These are phyloP conservation scores for Aureobasidium vineae DNA, from an alignment of 2,329 filamentous ascomycete genomes.

Conservation along the genomic window DNA sequence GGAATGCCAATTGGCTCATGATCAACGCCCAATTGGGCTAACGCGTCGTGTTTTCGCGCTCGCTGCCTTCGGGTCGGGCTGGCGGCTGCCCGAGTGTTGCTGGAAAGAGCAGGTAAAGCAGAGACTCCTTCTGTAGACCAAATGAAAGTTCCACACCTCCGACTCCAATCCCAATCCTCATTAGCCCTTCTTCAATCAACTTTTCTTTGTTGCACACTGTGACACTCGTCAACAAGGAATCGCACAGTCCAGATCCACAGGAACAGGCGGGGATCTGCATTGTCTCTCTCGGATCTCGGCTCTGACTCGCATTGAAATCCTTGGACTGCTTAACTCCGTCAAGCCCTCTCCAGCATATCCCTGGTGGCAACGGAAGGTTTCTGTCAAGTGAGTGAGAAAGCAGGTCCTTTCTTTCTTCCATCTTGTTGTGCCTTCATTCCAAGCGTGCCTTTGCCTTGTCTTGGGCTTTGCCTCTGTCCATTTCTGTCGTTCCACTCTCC, in stretches of 20 bases:
- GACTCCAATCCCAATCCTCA: background rate
- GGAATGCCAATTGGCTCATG: background rate
- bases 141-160: background rate
- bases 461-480: background rate
- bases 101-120: background rate
- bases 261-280: constrained; percentile 18
- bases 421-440: constrained; percentile 10
- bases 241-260: constrained; percentile 9
- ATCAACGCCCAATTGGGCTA: background rate
- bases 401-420: constrained; percentile 9
- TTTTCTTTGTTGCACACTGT: constrained; percentile 18
- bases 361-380: constrained; percentile 7
- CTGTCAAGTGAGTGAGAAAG: constrained; percentile 9
- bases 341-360: background rate
- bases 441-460: background rate
- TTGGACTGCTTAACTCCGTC: background rate
- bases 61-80: constrained; percentile 2
- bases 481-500: background rate
- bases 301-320: constrained; percentile 5
- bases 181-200: background rate
- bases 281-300: constrained; percentile 21
- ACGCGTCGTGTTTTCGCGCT: constrained; percentile 2
- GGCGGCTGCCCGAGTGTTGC: background rate
- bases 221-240: constrained; percentile 13
- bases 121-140: background rate